Conservation (phyloP, 2,329 filamentous ascomycete species). For the Periconia digitata region DNA sequence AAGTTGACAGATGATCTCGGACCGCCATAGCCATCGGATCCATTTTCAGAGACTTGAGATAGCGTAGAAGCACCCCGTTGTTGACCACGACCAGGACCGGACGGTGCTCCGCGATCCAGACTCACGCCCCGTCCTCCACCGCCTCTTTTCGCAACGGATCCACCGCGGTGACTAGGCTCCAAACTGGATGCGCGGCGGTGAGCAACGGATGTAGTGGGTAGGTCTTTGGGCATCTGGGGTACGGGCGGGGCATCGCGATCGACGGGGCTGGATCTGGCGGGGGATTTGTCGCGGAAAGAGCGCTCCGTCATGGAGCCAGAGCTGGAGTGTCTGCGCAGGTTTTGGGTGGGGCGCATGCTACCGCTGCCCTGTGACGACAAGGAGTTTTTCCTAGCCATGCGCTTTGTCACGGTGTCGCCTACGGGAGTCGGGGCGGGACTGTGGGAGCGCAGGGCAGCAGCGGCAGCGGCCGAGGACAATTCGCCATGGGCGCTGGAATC, state of each 20-base stretch:
- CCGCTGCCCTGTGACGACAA: conserved; percentile 65
- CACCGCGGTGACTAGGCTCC: conserved; percentile 52
- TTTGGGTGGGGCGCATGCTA: conserved; percentile 35
- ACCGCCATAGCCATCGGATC: conserved; percentile 47
- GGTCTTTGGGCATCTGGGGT: conserved; percentile 66
- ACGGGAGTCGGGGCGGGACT: conserved; percentile 78
- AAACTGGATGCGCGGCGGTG: conserved; percentile 51
- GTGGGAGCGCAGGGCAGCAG: conserved; percentile 77
- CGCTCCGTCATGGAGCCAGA: conserved; percentile 83
- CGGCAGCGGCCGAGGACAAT: conserved; percentile 83
- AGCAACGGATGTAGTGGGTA: conserved; percentile 29
- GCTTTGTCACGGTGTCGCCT: conserved; percentile 83
- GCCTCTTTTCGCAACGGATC: conserved; percentile 45
- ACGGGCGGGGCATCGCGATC: conserved; percentile 68
- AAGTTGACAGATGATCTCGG: conserved; percentile 54
- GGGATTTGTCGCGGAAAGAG: conserved; percentile 77
- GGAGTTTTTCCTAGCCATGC: conserved; percentile 74
- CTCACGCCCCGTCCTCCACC: conserved; percentile 41
- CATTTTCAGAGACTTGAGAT: conserved; percentile 46
- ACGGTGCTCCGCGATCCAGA: conserved; percentile 40
- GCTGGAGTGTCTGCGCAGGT: conserved; percentile 58
- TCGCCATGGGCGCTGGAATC: conserved; percentile 64
- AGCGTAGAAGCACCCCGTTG: conserved; percentile 31
- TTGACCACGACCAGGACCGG: conserved; percentile 24
- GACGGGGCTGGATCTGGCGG: conserved; percentile 29